Evolutionary conservation across 2,329 filamentous ascomycete genomes (phyloP).

Genomic region (Pseudogymnoascus sp.): DNA sequence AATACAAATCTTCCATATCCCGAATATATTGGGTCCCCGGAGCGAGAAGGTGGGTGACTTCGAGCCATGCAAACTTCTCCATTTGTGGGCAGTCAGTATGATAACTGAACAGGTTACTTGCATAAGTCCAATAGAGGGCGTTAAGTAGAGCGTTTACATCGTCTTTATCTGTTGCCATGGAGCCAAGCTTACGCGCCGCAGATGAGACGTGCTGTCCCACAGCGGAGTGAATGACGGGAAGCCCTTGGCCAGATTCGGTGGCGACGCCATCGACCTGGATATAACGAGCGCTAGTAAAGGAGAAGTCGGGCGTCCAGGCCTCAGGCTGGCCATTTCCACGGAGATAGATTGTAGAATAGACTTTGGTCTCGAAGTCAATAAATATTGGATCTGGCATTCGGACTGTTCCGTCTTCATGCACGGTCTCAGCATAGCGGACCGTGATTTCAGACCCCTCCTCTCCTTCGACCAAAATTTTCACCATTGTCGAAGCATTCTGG

Average conservation of each 20-base stretch:
- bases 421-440: slow-evolving; percentile 27
- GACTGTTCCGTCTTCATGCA: slow-evolving; percentile 26
- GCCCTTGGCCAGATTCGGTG: slow-evolving; percentile 11
- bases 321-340: slow-evolving; percentile 24
- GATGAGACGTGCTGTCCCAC: slow-evolving; percentile 33
- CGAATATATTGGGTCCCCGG: slow-evolving; percentile 38
- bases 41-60: slow-evolving; percentile 37
- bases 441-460: slow-evolving; percentile 24
- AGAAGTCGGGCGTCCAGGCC: slow-evolving; percentile 33
- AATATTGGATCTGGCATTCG: slow-evolving; percentile 32
- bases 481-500: slow-evolving; percentile 29
- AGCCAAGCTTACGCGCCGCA: slow-evolving; percentile 28
- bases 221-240: slow-evolving; percentile 30
- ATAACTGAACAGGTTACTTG: slow-evolving; percentile 36
- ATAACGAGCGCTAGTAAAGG: slow-evolving; percentile 34
- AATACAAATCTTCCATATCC: slow-evolving; percentile 38
- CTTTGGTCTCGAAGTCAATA: slow-evolving; percentile 32
- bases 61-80: slow-evolving; percentile 41
- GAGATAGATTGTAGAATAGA: slow-evolving; percentile 32
- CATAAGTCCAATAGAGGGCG: slow-evolving; percentile 37
- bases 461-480: slow-evolving; percentile 23
- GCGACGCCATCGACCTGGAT: slow-evolving; percentile 34
- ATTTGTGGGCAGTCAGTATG: slow-evolving; percentile 40
- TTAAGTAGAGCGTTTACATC: slow-evolving; percentile 33
- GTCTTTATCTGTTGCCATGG: slow-evolving; percentile 31